Base-by-base conservation (phyloP, 345 rosid genomes). In the Eucalyptus guilfoylei region DNA sequence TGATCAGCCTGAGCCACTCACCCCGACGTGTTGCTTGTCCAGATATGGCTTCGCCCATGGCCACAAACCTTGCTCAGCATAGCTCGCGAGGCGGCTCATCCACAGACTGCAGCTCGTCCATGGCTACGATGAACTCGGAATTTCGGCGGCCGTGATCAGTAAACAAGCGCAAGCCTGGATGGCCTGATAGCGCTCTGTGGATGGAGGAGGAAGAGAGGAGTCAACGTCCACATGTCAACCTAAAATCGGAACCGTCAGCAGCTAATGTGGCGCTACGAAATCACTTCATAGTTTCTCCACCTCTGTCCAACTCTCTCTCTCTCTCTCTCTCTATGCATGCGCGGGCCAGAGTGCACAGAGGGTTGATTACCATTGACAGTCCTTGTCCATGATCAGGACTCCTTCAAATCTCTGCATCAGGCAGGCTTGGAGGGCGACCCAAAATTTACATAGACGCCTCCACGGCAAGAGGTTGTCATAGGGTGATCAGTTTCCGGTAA, bases 401-500 rank as follows among this genome's bases (percentile, higher is more conserved):
- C 10, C 58, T 52, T 21, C 58, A 52, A 52, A 19, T 52, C 58
- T 52, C 24, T 21, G 4, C 24, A 21, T 21, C 24, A 52, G 26
- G 58, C 58, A 49, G 49, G 15, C 58, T 19, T 49, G 6, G 58
- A 52, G 24, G 58, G 58, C 24, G 26, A 52, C 11, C 26, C 58
- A 8, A 54, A 17, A 49, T 54, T 54, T 54, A 21, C 4, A 54
- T 17, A 54, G 58, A 54, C 24, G 11, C 58, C 58, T 21, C 26
- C 58, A 54, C 2, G 11, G 58, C 26, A 54, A 54, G 60, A 55
- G 60, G 60, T 6, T 15, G 15, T 49, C 52, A 2, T 15, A 6
- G 8, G 3, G 19, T 15, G 19, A 15, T 49, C 3, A 1, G 19
- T 49, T 49, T 49, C 52, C 1, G 8, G 8, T 49, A 1, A 5